Evolutionary conservation across 73 alveolate genomes (phyloP).

Genomic region (Paramecium biaurelia): DNA sequence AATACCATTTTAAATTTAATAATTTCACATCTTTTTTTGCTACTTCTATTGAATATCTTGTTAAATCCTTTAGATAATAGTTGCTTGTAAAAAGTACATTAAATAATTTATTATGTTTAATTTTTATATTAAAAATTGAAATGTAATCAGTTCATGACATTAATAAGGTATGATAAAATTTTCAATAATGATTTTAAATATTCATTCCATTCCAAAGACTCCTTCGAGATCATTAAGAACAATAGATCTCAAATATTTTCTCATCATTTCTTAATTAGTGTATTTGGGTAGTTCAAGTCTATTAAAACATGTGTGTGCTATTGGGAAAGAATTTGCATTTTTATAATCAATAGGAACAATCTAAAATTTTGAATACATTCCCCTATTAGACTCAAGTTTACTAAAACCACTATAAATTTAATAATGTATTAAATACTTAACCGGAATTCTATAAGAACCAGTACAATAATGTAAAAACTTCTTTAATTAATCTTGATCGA

Average conservation of each 20-base stretch:
- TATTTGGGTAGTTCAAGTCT: slow-evolving; percentile 91
- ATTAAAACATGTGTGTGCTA: slow-evolving; percentile 96
- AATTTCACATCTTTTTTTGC: too few relatives aligned
- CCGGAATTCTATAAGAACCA: slow-evolving; percentile 93
- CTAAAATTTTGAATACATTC: slow-evolving; percentile 86
- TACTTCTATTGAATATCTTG: too few relatives aligned
- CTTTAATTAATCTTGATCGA: slow-evolving; percentile 81
- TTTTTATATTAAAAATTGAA: too few relatives aligned
- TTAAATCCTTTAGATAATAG: too few relatives aligned
- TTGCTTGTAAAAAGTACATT: too few relatives aligned
- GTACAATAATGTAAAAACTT: slow-evolving; percentile 91
- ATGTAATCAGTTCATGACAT: too few relatives aligned
- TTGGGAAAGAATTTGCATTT: slow-evolving; percentile 79
- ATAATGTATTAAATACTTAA: neutral
- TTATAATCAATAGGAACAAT: slow-evolving; percentile 74
- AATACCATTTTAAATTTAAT: too few relatives aligned
- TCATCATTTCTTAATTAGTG: slow-evolving; percentile 54
- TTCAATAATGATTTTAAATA: neutral
- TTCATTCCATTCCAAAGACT: slow-evolving; percentile 66
- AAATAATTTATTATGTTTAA: too few relatives aligned
- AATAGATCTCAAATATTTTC: slow-evolving; percentile 50
- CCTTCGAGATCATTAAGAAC: slow-evolving; percentile 65
- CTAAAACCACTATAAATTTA: slow-evolving; percentile 61
- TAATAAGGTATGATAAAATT: too few relatives aligned
- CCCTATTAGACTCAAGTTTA: slow-evolving; percentile 86